phyloP scores from a whole-genome alignment of 2,329 filamentous ascomycete genomes.

The Hymenoscyphus repandus region DNA sequence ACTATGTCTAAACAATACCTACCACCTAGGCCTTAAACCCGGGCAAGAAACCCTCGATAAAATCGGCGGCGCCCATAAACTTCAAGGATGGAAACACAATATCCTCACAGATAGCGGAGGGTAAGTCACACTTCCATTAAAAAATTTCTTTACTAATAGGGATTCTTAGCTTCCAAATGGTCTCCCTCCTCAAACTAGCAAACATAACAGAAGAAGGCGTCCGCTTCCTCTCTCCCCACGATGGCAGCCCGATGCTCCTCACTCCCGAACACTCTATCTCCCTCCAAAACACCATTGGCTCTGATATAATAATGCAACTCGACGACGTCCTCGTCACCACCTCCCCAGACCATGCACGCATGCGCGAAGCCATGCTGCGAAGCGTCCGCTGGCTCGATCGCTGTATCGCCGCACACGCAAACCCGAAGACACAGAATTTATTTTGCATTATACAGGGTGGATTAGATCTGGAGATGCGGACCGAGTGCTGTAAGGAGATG shows the following conservation, averaged over 20 bases:
- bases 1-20: slow-evolving; percentile 95
- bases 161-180: slow-evolving; percentile 87
- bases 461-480: slow-evolving; percentile 78
- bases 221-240: slow-evolving; percentile 91
- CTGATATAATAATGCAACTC: slow-evolving; percentile 99
- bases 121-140: slow-evolving; percentile 36
- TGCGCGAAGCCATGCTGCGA: slow-evolving; percentile 91
- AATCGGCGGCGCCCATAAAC: slow-evolving; percentile 85
- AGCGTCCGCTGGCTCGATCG: slow-evolving; percentile 94
- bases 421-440: slow-evolving; percentile 79
- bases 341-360: slow-evolving; percentile 79
- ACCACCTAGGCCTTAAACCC: slow-evolving; percentile 91
- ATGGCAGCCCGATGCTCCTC: slow-evolving; percentile 91
- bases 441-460: slow-evolving; percentile 99
- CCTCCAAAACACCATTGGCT: slow-evolving; percentile 94
- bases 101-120: slow-evolving; percentile 79
- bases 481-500: slow-evolving; percentile 82
- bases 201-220: slow-evolving; percentile 93
- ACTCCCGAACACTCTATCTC: slow-evolving; percentile 96
- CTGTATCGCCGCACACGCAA: slow-evolving; percentile 84
- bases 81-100: slow-evolving; percentile 95
- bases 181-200: slow-evolving; percentile 87
- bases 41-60: slow-evolving; percentile 84
- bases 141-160: slow-evolving; percentile 10
- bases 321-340: slow-evolving; percentile 98